Conservation (phyloP, 768 basidiomycete genomes). For the Boletus subparvulus region DNA sequence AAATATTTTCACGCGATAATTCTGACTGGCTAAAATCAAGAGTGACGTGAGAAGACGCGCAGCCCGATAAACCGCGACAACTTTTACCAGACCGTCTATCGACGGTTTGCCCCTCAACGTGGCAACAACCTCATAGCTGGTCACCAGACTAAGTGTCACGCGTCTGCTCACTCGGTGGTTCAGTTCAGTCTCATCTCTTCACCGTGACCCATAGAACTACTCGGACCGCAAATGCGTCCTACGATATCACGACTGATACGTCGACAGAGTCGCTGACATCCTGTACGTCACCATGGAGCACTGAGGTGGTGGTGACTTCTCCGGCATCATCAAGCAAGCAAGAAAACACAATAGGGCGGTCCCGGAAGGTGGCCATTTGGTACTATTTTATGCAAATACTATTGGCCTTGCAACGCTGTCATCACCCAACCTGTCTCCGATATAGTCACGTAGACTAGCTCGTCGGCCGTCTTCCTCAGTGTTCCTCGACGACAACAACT, state of each 20-base stretch:
- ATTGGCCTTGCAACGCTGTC: conserved; percentile 88
- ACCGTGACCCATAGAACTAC: too few relatives aligned
- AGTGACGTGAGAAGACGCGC: too few relatives aligned
- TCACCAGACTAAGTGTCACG: too few relatives aligned
- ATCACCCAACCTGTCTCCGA: conserved; percentile 56
- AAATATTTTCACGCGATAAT: too few relatives aligned
- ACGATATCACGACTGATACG: conserved; percentile 87
- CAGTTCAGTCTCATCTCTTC: too few relatives aligned
- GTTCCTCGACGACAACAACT: conserved; percentile 81
- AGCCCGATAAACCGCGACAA: too few relatives aligned
- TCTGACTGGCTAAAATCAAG: too few relatives aligned
- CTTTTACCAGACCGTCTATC: too few relatives aligned
- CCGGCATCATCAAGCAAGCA: conserved; percentile 79
- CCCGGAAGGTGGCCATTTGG: conserved; percentile 93
- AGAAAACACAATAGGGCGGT: conserved; percentile 67
- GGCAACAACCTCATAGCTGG: too few relatives aligned
- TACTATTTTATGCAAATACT: conserved; percentile 92
- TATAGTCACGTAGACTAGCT: too few relatives aligned
- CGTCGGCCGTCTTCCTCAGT: conserved; percentile 58
- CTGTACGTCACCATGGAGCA: conserved; percentile 99
- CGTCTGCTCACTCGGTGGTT: too few relatives aligned
- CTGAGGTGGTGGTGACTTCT: conserved; percentile 95
- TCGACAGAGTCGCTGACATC: conserved; percentile 87
- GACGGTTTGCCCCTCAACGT: too few relatives aligned
- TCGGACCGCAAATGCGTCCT: conserved; percentile 97